Evolutionary conservation across 345 rosid species (phyloP).

Genomic region (Fremontodendron californicum): DNA sequence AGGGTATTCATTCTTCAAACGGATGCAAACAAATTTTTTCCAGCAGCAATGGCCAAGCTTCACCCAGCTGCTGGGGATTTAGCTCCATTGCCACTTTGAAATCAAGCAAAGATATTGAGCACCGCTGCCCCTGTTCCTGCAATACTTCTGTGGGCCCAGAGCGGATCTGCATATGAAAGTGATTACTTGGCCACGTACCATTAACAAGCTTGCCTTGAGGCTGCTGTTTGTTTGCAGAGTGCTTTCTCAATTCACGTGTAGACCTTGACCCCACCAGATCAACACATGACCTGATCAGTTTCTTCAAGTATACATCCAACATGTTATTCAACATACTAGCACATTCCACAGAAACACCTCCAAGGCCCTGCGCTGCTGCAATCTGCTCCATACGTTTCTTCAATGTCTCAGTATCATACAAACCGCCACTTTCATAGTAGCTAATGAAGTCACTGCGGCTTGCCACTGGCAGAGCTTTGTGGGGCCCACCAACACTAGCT

Average conservation of each 20-base stretch:
- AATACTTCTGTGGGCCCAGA: conserved; percentile 35
- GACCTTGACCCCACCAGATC: conserved; percentile 59
- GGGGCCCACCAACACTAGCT: conserved; percentile 58
- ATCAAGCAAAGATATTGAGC: conserved; percentile 68
- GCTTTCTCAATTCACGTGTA: conserved; percentile 34
- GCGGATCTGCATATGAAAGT: conserved; percentile 46
- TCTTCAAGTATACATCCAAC: conserved; percentile 77
- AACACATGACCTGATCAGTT: conserved; percentile 64
- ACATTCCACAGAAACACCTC: conserved; percentile 75
- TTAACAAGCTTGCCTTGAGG: conserved; percentile 44
- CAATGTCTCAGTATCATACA: conserved; percentile 58
- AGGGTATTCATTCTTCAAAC: conserved; percentile 42
- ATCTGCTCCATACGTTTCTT: conserved; percentile 75
- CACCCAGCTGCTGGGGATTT: no score
- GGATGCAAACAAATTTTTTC: conserved; percentile 66
- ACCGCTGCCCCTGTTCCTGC: conserved; percentile 47
- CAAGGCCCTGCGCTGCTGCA: conserved; percentile 67
- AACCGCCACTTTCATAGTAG: conserved; percentile 59
- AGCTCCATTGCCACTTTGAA: conserved; percentile 93
- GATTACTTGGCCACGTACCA: conserved; percentile 57
- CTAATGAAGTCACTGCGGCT: conserved; percentile 37
- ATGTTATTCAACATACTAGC: conserved; percentile 60
- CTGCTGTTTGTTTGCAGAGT: conserved; percentile 51
- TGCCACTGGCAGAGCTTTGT: conserved; percentile 42
- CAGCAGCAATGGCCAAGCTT: conserved; percentile 72